A percentile compares a stretch with the other conserved stretches of the same genome.
phyloP scores from a whole-genome alignment of 331 rosid genomes.

The Acacia pycnantha region DNA sequence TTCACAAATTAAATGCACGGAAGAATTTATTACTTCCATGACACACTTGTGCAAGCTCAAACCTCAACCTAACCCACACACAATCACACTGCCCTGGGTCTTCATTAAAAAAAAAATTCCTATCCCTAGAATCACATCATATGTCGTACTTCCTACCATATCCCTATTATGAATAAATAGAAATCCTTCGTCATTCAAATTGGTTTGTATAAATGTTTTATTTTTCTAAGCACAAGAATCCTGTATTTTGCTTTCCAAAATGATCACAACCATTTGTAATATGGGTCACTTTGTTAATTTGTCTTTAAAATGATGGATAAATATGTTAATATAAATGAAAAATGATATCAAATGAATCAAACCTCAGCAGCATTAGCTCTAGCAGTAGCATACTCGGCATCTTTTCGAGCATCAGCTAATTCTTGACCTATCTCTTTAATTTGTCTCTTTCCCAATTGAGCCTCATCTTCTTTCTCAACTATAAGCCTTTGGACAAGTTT shows the following conservation, averaged over 20 bases:
- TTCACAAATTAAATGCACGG: too few relatives aligned
- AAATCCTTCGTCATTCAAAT: background rate
- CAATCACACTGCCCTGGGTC: too few relatives aligned
- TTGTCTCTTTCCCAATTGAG: slow-evolving; percentile 45
- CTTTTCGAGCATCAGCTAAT: slow-evolving; percentile 39
- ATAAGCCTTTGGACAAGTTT: slow-evolving; percentile 49
- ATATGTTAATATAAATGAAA: too few relatives aligned
- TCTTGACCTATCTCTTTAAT: slow-evolving; percentile 59
- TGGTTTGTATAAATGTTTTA: background rate
- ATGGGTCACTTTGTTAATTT: too few relatives aligned
- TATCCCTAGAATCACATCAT: background rate
- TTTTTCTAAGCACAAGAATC: too few relatives aligned
- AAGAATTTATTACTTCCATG: too few relatives aligned
- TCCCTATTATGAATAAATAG: background rate
- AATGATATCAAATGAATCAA: background rate
- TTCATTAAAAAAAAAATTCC: background rate
- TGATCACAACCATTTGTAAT: too few relatives aligned
- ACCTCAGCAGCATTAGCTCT: slow-evolving; percentile 53
- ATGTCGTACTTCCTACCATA: background rate
- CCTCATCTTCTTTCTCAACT: slow-evolving; percentile 45
- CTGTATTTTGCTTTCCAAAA: too few relatives aligned
- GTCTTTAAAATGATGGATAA: too few relatives aligned
- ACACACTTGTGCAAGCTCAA: too few relatives aligned
- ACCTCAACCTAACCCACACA: too few relatives aligned
- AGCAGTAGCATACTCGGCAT: slow-evolving; percentile 37